These are phyloP conservation scores for Beta vulgaris DNA, from an alignment of 148 eudicot genomes.

Conservation along the genomic window DNA sequence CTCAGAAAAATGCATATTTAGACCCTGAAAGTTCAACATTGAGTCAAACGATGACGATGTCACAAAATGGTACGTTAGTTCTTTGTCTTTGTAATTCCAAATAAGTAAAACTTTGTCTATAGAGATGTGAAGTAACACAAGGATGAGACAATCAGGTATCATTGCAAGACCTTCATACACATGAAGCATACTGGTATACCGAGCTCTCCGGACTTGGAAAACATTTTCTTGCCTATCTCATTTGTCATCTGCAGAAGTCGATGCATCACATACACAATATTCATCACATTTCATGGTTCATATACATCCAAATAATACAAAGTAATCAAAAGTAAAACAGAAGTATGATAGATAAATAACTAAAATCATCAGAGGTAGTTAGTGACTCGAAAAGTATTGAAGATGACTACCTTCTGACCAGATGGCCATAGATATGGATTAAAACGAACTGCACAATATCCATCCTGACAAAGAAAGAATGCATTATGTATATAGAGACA, in stretches of 20 bases:
- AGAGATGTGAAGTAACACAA: neutral
- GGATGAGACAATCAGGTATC: neutral
- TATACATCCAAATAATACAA: too few relatives aligned
- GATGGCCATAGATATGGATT: slow-evolving; percentile 95
- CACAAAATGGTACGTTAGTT: neutral
- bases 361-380: slow-evolving; percentile 9
- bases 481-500: neutral
- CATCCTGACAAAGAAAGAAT: slow-evolving; percentile 52
- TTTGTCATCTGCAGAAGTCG: slow-evolving; percentile 73
- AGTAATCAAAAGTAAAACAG: too few relatives aligned
- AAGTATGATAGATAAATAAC: too few relatives aligned
- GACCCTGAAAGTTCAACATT: slow-evolving; percentile 55
- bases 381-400: neutral
- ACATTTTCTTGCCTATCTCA: slow-evolving; percentile 72
- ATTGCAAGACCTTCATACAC: slow-evolving; percentile 72
- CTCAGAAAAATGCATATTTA: slow-evolving; percentile 69
- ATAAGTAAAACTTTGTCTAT: neutral
- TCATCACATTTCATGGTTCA: neutral
- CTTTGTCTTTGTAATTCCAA: neutral
- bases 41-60: neutral
- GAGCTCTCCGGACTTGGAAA: slow-evolving; percentile 84
- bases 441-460: slow-evolving; percentile 91
- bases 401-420: slow-evolving; percentile 55
- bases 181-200: slow-evolving; percentile 88
- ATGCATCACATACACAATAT: neutral